Percentiles rank a stretch among this genome's conserved stretches.
phyloP scores from a whole-genome alignment of 768 basidiomycete genomes.

The Mycena vulgaris region DNA sequence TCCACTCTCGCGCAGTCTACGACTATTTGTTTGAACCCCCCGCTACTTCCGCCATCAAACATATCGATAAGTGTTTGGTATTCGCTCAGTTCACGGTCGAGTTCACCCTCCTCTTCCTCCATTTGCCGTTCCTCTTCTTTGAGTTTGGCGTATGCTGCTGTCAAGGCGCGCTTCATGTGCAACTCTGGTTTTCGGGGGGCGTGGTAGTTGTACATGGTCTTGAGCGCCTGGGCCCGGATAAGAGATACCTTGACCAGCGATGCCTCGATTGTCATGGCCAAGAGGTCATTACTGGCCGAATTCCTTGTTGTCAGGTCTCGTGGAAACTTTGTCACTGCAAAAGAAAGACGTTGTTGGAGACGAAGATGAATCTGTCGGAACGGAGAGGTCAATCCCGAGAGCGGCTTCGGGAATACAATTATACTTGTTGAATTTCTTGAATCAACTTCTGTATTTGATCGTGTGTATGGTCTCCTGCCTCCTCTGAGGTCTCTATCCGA shows the following conservation, averaged over 20 bases:
- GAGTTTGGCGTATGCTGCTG: slow-evolving; percentile 49
- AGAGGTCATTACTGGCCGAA: slow-evolving; percentile 55
- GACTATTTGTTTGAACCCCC: slow-evolving; percentile 63
- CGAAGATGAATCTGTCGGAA: slow-evolving; percentile 46
- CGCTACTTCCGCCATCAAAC: slow-evolving; percentile 55
- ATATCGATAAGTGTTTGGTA: slow-evolving; percentile 59
- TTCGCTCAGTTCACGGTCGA: slow-evolving; percentile 58
- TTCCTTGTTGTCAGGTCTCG: slow-evolving; percentile 47
- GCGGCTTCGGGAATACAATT: neutral
- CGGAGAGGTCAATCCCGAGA: neutral
- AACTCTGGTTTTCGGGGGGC: slow-evolving; percentile 36
- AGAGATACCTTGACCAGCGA: slow-evolving; percentile 65
- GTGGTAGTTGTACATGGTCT: slow-evolving; percentile 56
- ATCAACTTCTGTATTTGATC: slow-evolving; percentile 17
- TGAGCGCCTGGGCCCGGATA: slow-evolving; percentile 56
- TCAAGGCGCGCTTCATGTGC: slow-evolving; percentile 54
- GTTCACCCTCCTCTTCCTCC: slow-evolving; percentile 51
- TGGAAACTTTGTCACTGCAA: slow-evolving; percentile 47
- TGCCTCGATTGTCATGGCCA: slow-evolving; percentile 62
- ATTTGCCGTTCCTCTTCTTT: slow-evolving; percentile 53
- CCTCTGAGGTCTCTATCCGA: slow-evolving; percentile 4
- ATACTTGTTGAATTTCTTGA: slow-evolving; percentile 20
- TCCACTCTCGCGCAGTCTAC: slow-evolving; percentile 64
- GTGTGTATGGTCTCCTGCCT: neutral
- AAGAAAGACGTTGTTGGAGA: slow-evolving; percentile 49